phyloP scores from a whole-genome alignment of 2,329 filamentous ascomycete species.

The Colletotrichum sp. region DNA sequence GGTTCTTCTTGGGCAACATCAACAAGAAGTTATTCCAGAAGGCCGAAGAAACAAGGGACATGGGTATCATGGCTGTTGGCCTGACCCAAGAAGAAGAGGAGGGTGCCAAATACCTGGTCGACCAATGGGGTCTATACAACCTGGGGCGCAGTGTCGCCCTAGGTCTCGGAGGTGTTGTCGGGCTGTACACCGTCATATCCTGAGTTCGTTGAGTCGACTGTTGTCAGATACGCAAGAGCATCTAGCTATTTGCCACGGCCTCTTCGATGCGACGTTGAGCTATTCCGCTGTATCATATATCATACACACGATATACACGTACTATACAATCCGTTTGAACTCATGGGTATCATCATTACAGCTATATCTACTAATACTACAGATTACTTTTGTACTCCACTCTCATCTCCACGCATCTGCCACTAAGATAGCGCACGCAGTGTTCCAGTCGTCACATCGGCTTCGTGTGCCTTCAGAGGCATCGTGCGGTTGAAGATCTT shows the following conservation, averaged over 20 bases:
- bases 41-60: slow-evolving; percentile 39
- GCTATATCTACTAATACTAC: slow-evolving; percentile 15
- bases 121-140: slow-evolving; percentile 61
- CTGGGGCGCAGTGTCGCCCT: slow-evolving; percentile 43
- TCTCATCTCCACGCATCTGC: background rate
- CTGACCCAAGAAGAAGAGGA: slow-evolving; percentile 42
- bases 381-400: background rate
- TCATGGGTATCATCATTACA: slow-evolving; percentile 19
- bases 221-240: background rate
- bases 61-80: slow-evolving; percentile 41
- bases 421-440: background rate
- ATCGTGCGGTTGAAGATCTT: slow-evolving; percentile 53
- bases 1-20: slow-evolving; percentile 47
- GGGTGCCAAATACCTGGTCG: slow-evolving; percentile 55
- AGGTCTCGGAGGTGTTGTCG: slow-evolving; percentile 27
- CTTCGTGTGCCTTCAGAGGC: slow-evolving; percentile 38
- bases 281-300: background rate
- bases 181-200: slow-evolving; percentile 29
- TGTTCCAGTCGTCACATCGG: slow-evolving; percentile 32
- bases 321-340: background rate
- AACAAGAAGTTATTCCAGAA: slow-evolving; percentile 54
- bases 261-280: background rate
- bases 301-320: background rate
- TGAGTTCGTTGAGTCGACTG: background rate
- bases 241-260: accelerated